Evolutionary conservation across 2,329 filamentous ascomycete species (phyloP).

Genomic region (Apiospora malaysiana): DNA sequence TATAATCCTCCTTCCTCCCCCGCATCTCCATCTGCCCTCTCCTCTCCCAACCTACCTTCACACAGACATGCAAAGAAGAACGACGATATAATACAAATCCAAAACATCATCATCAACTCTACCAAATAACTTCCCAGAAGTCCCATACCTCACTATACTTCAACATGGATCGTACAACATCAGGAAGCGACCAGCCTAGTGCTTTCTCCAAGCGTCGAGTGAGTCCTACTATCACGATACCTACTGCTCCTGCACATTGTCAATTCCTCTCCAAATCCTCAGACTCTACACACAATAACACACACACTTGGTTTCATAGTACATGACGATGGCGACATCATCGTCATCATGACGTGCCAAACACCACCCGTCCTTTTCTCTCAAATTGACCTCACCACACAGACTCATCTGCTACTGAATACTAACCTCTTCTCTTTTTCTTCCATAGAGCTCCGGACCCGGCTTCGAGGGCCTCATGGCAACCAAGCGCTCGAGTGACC

Average conservation of each 20-base stretch:
- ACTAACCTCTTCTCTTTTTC: not conserved
- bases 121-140: not conserved
- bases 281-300: not conserved
- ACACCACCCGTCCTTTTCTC: too few relatives aligned
- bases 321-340: not conserved
- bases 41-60: not conserved
- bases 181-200: slow-evolving; percentile 18
- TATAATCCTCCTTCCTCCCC: not conserved
- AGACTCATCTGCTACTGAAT: not conserved
- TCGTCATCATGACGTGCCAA: not conserved
- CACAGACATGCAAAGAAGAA: not conserved
- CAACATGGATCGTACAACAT: slow-evolving; percentile 25
- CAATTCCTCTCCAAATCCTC: not conserved
- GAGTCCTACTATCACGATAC: not conserved
- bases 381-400: not conserved
- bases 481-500: slow-evolving; percentile 55
- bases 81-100: not conserved
- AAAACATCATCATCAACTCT: not conserved
- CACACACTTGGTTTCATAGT: not conserved
- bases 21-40: not conserved
- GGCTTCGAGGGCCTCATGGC: slow-evolving; percentile 59
- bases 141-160: not conserved
- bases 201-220: slow-evolving; percentile 23
- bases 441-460: slow-evolving; percentile 48
- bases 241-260: not conserved